These are phyloP conservation scores for Botrytis deweyae DNA, from an alignment of 2,329 filamentous ascomycete genomes.

Conservation along the genomic window DNA sequence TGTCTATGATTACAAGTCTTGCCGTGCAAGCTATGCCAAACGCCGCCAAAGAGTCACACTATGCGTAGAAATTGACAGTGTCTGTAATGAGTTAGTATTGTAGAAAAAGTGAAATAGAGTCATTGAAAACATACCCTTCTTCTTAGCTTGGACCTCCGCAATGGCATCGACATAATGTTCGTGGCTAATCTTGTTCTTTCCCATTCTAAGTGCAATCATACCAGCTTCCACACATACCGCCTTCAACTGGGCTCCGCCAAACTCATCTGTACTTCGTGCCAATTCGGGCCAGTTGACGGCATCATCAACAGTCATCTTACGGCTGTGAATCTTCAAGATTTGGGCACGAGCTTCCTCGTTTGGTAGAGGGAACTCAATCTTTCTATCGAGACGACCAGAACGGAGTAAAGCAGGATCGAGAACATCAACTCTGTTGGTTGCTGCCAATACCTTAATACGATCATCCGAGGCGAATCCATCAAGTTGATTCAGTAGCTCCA, in stretches of 20 bases:
- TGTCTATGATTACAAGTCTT: constrained; percentile 39
- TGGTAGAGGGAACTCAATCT: constrained; percentile 97
- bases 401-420: constrained; percentile 88
- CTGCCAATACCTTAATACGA: constrained; percentile 92
- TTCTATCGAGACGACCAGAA: constrained; percentile 88
- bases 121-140: constrained; percentile 38
- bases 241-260: constrained; percentile 96
- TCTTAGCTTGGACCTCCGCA: constrained; percentile 93
- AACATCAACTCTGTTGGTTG: constrained; percentile 92
- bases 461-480: constrained; percentile 97
- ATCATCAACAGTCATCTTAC: constrained; percentile 96
- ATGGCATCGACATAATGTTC: constrained; percentile 99
- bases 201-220: constrained; percentile 95
- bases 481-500: constrained; percentile 96
- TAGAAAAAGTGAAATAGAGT: constrained; percentile 34
- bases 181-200: constrained; percentile 94
- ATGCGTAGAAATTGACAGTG: constrained; percentile 38
- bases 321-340: constrained; percentile 94
- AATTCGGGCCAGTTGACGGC: constrained; percentile 94
- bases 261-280: constrained; percentile 96
- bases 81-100: constrained; percentile 27
- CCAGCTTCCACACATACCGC: constrained; percentile 98
- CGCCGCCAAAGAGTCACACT: constrained; percentile 29
- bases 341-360: constrained; percentile 97
- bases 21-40: constrained; percentile 34